Percentiles rank a stretch among this genome's conserved stretches.
phyloP scores from a whole-genome alignment of 129 eudicot genomes.

The Daucus carota region DH1_v3.0 NC_030383.2:7620501-7621000 shows the following conservation, averaged over 20 bases:
- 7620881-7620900: constrained; percentile 69
- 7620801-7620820: neutral
- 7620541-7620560: neutral
- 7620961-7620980: constrained; percentile 75
- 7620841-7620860: neutral
- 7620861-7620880: constrained; percentile 14
- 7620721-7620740: constrained; percentile 51
- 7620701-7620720: constrained; percentile 86
- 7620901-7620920: constrained; percentile 92
- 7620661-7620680: constrained; percentile 68
- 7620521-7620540: neutral
- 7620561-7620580: neutral
- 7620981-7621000: constrained; percentile 24
- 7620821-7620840: neutral
- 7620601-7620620: neutral
- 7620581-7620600: constrained; percentile 5
- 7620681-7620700: constrained; percentile 83
- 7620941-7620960: constrained; percentile 63
- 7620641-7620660: constrained; percentile 10
- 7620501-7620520: neutral
- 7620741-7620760: neutral
- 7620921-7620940: constrained; percentile 78
- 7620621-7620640: neutral
- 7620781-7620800: neutral
- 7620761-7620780: neutral